Evolutionary conservation across 352 stramenopile species (phyloP), one percentile per base, ranked within the genome.

Genomic region (Phytophthora constricta): DNA sequence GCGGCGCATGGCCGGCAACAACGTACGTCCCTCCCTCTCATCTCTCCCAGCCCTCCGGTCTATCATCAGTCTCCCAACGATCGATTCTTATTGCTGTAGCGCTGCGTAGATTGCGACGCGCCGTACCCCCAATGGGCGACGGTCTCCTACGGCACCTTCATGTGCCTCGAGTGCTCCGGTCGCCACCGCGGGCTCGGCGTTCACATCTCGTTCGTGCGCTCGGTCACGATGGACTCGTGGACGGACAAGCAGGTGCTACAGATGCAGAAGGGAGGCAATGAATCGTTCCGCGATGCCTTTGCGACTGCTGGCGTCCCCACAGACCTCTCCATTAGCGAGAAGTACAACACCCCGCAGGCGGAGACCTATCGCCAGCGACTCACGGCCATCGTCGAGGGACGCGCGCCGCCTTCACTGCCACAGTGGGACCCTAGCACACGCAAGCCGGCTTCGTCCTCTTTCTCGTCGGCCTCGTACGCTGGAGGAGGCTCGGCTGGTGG

Each of bases 61-160:
- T 33, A 51, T 34, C 26, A 4, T 53, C 13, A 51, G 22, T 33
- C n/a, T 31, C 48, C 19, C 61, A 22, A 46, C 46, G n/a, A 8
- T 49, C 16, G 26, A 37, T 54, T 11, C 51, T 7, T 60, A 14
- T 67, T 27, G 49, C 19, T 56, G 25, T 56, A 89, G 82, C 81
- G 82, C 49, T 98, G 96, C 70, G 97, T 98, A 51, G 96, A 98
- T 80, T 99, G 96, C 56, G 83, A 93, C 58, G 94, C 93, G 31
- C 83, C 93, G 49, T 98, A 98, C 70, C 96, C 96, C 20, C 89
- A 94, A 50, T 99, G 96, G 95, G 94, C 95, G 4, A 97, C 91
- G 2, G 92, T 97, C 34, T 97, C 94, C 17, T 98, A 98, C 76
- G 96, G 95, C 51, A 96, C 97, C 20, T 98, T 98, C 65, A 97